phyloP scores from a whole-genome alignment of 805 yeast genomes.

The Torulaspora maleeae region DNA sequence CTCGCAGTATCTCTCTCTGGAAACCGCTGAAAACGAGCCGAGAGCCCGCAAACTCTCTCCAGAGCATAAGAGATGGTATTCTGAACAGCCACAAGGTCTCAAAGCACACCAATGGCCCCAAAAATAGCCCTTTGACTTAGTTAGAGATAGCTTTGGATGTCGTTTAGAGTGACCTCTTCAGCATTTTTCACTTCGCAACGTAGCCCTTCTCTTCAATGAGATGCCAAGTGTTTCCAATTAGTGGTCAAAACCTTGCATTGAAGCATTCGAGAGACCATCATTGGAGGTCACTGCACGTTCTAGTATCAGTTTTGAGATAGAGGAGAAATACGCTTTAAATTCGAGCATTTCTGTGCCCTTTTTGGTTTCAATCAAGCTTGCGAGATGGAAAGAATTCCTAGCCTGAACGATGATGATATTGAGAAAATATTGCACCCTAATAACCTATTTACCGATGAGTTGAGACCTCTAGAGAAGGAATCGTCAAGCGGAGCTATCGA shows the following conservation, averaged over 20 bases:
- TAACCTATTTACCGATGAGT: constrained; percentile 14
- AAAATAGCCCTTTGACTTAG: no score
- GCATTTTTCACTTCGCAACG: background rate
- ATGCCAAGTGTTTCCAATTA: background rate
- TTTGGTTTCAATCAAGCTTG: background rate
- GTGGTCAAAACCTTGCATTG: background rate
- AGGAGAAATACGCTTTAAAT: background rate
- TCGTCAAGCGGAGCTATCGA: constrained; percentile 22
- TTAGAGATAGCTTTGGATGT: no score
- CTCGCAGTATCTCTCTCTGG: no score
- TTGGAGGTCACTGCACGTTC: background rate
- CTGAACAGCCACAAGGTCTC: no score
- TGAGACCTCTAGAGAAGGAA: constrained; percentile 12
- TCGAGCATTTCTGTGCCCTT: background rate
- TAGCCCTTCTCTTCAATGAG: background rate
- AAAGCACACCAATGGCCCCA: background rate
- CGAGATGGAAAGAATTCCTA: constrained; percentile 11
- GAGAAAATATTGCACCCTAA: constrained; percentile 23
- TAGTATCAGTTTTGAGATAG: background rate
- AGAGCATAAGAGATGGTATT: no score
- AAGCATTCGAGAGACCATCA: background rate
- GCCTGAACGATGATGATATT: constrained; percentile 28
- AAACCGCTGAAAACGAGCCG: no score
- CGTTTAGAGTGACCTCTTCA: background rate
- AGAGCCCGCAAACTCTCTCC: no score